Conservation (phyloP, 441 rosid genomes). For the Lepidium campestre region DNA sequence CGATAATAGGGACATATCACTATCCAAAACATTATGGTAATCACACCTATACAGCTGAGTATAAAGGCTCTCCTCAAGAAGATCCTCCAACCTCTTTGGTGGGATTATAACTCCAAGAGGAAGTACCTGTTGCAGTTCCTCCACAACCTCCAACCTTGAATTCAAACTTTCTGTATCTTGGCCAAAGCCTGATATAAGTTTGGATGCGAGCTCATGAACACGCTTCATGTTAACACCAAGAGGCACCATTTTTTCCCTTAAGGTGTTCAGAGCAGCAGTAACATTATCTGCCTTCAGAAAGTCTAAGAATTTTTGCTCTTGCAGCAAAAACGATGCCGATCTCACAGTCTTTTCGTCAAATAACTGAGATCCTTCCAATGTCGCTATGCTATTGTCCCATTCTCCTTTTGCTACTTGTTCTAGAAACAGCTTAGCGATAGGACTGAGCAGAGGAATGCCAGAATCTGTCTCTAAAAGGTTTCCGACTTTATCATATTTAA, state of each 20-base stretch:
- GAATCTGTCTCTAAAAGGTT: constrained; percentile 43
- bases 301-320: constrained; percentile 50
- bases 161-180: constrained; percentile 21
- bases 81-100: constrained; percentile 39
- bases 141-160: constrained; percentile 35
- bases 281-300: constrained; percentile 28
- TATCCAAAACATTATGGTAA: constrained; percentile 35
- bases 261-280: constrained; percentile 31
- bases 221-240: constrained; percentile 36
- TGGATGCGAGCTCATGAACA: constrained; percentile 39
- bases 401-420: constrained; percentile 37
- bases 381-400: constrained; percentile 45
- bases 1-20: constrained; percentile 34
- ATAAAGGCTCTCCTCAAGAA: constrained; percentile 34
- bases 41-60: constrained; percentile 31
- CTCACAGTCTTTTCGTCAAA: constrained; percentile 31
- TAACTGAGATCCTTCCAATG: constrained; percentile 31
- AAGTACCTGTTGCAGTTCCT: constrained; percentile 38
- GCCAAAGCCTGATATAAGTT: constrained; percentile 19
- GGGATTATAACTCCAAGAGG: constrained; percentile 39
- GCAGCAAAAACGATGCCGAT: constrained; percentile 37
- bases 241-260: constrained; percentile 40
- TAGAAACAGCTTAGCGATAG: constrained; percentile 33
- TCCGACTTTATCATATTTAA: constrained; percentile 40
- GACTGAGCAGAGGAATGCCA: constrained; percentile 32